A percentile compares a stretch with the other conserved stretches of the same genome.
Conservation (phyloP, 2,329 filamentous ascomycete species). For the Chalaropsis ovoidea region DNA sequence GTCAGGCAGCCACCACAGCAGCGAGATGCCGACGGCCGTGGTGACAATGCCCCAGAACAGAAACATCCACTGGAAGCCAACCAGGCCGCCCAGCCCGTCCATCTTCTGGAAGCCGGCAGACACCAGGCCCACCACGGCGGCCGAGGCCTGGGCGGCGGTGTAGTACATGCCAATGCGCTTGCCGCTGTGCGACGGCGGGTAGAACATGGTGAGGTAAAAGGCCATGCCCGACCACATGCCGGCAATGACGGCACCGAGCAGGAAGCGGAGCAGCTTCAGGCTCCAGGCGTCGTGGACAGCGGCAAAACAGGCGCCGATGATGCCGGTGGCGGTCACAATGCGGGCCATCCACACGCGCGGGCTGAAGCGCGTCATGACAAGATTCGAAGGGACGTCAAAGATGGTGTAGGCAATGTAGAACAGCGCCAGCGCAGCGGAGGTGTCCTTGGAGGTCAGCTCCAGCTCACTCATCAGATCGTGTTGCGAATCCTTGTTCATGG, state of each 20-base stretch:
- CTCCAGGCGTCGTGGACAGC: constrained; percentile 76
- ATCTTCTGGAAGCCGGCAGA: constrained; percentile 88
- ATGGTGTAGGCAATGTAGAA: constrained; percentile 91
- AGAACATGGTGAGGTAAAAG: constrained; percentile 85
- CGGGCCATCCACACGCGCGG: constrained; percentile 86
- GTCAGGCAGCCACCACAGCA: constrained; percentile 88
- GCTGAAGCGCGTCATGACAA: constrained; percentile 76
- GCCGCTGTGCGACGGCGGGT: constrained; percentile 73
- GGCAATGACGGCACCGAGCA: constrained; percentile 78
- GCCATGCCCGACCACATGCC: constrained; percentile 96
- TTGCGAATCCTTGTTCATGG: constrained; percentile 63
- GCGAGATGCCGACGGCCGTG: constrained; percentile 56
- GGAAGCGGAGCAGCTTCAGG: constrained; percentile 73
- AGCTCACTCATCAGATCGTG: constrained; percentile 70
- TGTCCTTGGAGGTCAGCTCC: constrained; percentile 59
- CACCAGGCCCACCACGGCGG: constrained; percentile 77
- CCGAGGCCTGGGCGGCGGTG: constrained; percentile 78
- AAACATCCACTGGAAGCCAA: constrained; percentile 90
- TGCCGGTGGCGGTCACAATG: constrained; percentile 76
- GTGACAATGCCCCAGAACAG: constrained; percentile 72
- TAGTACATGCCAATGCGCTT: constrained; percentile 87
- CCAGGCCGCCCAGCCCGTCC: constrained; percentile 65
- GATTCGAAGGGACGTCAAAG: constrained; percentile 79
- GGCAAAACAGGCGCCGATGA: constrained; percentile 75
- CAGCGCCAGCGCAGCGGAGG: constrained; percentile 72